Base-by-base conservation (phyloP, 495 filamentous ascomycete species). In the Thermothielavioides terrestris region DNA sequence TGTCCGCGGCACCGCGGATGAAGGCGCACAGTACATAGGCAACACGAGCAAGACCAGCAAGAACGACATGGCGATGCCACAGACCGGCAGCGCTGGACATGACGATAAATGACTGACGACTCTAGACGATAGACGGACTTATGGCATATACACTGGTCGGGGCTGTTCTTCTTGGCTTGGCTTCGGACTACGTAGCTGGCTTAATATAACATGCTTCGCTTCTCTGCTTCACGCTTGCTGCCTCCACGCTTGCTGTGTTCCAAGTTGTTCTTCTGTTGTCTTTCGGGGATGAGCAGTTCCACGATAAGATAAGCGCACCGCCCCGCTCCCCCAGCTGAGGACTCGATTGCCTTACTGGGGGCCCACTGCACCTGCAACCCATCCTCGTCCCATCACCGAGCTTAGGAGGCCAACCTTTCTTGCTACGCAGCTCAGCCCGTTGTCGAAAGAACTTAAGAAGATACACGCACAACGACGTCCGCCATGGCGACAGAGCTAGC, bases 401-500 rank as follows among this genome's bases (percentile, higher is more conserved):
- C 21, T 22, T 2, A 10, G 9, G 6, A 12, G n/a, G n/a, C n/a
- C n/a, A n/a, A n/a, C n/a, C n/a, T 34, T 6, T 34, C 31, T 12
- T 5, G 4, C 11, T 34, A 9, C 8, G n/a, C 31, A 34, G 9
- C 9, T 34, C 9, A 34, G n/a, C 10, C 31, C n/a, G 31, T 12
- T 34, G 31, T 12, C 11, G 31, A 34, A 14, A 4, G 11, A n/a
- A 9, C 9, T 9, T 14, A 14, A 34, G 11, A 34, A 34, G 31
- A 34, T 34, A 34, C 11, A 14, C 31, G 9, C 31, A n/a, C n/a
- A n/a, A n/a, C n/a, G n/a, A n/a, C n/a, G n/a, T n/a, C n/a, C n/a
- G n/a, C n/a, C n/a, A 64, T 58, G 52, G 50, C 55, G 18, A 60
- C 87, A n/a, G 90, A 96, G 75, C 58, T 90, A 39, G 65, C 77